Evolutionary conservation across 139 green algal genomes (phyloP).

Genomic region (Astrephomene gubernaculifera): DNA sequence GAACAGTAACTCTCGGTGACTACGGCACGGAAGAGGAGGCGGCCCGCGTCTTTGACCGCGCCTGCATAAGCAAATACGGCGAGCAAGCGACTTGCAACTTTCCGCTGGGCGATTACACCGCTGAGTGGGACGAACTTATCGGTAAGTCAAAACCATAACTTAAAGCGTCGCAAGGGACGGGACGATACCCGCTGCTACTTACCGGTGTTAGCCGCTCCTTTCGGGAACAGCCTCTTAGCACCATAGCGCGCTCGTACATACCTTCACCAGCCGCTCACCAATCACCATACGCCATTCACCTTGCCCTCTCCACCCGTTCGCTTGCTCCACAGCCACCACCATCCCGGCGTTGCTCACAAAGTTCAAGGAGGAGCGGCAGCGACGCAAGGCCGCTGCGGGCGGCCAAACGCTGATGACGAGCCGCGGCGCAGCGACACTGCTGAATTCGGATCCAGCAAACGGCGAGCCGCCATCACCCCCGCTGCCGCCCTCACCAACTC

Average conservation of each 20-base stretch:
- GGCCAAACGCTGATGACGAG: too few species aligned
- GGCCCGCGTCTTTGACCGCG: conserved; percentile 26
- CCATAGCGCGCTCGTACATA: background rate
- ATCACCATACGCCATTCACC: background rate
- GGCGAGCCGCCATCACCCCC: too few species aligned
- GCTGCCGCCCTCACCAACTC: too few species aligned
- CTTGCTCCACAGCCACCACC: background rate
- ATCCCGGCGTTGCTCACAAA: conserved; percentile 8
- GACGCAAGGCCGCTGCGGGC: background rate
- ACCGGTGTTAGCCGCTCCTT: background rate
- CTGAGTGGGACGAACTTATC: background rate
- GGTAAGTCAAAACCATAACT: background rate
- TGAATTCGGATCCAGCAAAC: too few species aligned
- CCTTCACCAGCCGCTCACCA: background rate
- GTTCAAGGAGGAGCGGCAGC: conserved; percentile 36
- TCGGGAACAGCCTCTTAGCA: background rate
- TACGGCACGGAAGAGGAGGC: conserved; percentile 21
- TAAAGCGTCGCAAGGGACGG: too few species aligned
- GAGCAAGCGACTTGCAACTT: conserved; percentile 13
- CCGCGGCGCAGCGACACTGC: too few species aligned
- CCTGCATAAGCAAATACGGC: conserved; percentile 24
- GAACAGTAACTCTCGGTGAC: conserved; percentile 25
- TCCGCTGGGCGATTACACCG: background rate
- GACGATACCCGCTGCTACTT: too few species aligned
- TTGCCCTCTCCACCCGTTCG: background rate